phyloP scores from a whole-genome alignment of 192 early-diverging fungal species.

The Dispira parvispora region DNA sequence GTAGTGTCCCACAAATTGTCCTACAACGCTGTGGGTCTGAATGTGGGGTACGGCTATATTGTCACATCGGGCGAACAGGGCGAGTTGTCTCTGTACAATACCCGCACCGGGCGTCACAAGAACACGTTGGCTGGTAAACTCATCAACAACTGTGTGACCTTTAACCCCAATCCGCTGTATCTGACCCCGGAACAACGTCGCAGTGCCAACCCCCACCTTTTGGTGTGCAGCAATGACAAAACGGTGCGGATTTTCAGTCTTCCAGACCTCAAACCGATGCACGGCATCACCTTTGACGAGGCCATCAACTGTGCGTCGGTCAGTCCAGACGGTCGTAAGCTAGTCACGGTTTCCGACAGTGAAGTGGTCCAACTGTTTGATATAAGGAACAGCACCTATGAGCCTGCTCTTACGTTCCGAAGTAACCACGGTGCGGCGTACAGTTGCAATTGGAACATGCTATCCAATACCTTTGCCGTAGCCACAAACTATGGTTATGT shows the following conservation, averaged over 20 bases:
- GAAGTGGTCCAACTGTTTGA: slow-evolving; percentile 74
- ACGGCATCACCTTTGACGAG: slow-evolving; percentile 64
- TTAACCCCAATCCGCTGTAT: slow-evolving; percentile 13
- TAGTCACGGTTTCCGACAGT: slow-evolving; percentile 86
- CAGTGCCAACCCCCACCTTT: slow-evolving; percentile 38
- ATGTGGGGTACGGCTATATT: slow-evolving; percentile 2
- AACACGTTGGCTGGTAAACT: slow-evolving; percentile 35
- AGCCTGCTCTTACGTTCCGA: slow-evolving; percentile 50
- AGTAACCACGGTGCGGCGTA: slow-evolving; percentile 76
- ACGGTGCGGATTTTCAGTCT: slow-evolving; percentile 79
- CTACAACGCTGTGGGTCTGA: slow-evolving; percentile 6
- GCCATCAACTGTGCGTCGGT: slow-evolving; percentile 85
- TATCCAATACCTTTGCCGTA: slow-evolving; percentile 86
- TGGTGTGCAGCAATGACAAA: slow-evolving; percentile 90
- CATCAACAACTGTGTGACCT: slow-evolving; percentile 70
- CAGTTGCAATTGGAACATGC: slow-evolving; percentile 88
- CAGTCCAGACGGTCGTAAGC: slow-evolving; percentile 77
- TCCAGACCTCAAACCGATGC: slow-evolving; percentile 55
- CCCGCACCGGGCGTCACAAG: slow-evolving; percentile 18
- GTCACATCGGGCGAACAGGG: slow-evolving; percentile 32
- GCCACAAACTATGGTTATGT: slow-evolving; percentile 89
- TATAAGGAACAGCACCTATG: slow-evolving; percentile 47
- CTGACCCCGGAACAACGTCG: not conserved
- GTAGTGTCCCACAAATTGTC: not conserved
- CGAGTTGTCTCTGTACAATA: slow-evolving; percentile 18